Percentiles rank a stretch among this genome's conserved stretches.
phyloP scores from a whole-genome alignment of 2,329 filamentous ascomycete genomes.

The Rosellinia necatrix region DNA sequence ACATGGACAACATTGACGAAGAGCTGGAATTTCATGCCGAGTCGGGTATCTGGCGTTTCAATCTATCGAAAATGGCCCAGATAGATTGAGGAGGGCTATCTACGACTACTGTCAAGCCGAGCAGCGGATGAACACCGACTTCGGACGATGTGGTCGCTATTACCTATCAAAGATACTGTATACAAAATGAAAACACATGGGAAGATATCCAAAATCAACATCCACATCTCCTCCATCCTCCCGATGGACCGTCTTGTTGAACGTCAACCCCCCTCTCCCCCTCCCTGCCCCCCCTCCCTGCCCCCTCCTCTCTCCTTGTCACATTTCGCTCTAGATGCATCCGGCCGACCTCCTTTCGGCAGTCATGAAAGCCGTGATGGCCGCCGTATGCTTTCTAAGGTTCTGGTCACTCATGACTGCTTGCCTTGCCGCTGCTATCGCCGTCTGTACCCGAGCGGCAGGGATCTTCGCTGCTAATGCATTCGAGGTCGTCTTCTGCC shows the following conservation, averaged over 20 bases:
- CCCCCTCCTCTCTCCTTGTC: background rate
- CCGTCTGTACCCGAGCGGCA: background rate
- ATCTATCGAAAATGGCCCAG: background rate
- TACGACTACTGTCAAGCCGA: background rate
- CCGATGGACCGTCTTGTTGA: too few relatives aligned
- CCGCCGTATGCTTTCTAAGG: background rate
- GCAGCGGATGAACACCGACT: background rate
- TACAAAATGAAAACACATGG: background rate
- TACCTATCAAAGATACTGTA: background rate
- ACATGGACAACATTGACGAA: background rate
- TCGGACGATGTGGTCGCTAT: background rate
- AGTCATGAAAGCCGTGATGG: background rate
- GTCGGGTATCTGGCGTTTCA: background rate
- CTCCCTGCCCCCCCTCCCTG: background rate
- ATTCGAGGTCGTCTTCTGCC: background rate
- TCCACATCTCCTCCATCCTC: too few relatives aligned
- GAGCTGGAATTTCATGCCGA: background rate
- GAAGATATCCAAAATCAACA: background rate
- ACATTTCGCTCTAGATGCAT: background rate
- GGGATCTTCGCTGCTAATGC: background rate
- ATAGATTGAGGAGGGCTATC: conserved; percentile 4
- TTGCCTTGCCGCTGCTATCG: too few relatives aligned
- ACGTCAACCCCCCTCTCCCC: too few relatives aligned
- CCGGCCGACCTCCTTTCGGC: background rate
- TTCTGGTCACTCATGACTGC: background rate